Evolutionary conservation across 176 grass and related monocot species (phyloP).

Genomic region (Bothriochloa decipiens): DNA sequence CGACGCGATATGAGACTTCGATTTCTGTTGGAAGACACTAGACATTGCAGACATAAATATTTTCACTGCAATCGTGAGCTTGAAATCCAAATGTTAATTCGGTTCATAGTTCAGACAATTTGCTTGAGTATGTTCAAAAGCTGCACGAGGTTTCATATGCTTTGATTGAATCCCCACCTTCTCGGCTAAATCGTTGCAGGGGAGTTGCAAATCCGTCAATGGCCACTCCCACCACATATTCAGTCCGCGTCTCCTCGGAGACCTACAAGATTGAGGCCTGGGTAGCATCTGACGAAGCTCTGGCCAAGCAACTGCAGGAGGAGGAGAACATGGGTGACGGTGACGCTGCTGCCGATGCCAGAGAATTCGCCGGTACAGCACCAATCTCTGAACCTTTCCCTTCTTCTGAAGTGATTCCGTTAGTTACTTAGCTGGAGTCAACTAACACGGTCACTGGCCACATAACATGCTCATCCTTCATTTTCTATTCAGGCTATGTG

Average conservation of each 20-base stretch:
- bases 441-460: constrained; percentile 31
- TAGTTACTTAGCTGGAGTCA: constrained; percentile 44
- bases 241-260: constrained; percentile 49
- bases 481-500: constrained; percentile 42
- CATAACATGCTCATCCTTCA: constrained; percentile 41
- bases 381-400: constrained; percentile 27
- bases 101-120: neutral
- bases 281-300: constrained; percentile 63
- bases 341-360: constrained; percentile 43
- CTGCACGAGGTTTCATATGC: neutral
- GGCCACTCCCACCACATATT: constrained; percentile 44
- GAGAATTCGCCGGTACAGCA: constrained; percentile 53
- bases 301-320: constrained; percentile 74
- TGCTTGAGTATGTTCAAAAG: neutral
- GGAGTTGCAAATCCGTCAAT: constrained; percentile 15
- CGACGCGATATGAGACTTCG: neutral
- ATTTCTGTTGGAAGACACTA: neutral
- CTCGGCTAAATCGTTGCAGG: constrained; percentile 15
- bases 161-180: neutral
- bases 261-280: constrained; percentile 54
- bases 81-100: neutral
- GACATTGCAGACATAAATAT: neutral
- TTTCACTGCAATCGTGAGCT: neutral
- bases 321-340: constrained; percentile 57
- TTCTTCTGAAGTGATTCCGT: constrained; percentile 45